phyloP scores from a whole-genome alignment of 176 grass and related monocot species.

The Hsuehochloa calcarea region DNA sequence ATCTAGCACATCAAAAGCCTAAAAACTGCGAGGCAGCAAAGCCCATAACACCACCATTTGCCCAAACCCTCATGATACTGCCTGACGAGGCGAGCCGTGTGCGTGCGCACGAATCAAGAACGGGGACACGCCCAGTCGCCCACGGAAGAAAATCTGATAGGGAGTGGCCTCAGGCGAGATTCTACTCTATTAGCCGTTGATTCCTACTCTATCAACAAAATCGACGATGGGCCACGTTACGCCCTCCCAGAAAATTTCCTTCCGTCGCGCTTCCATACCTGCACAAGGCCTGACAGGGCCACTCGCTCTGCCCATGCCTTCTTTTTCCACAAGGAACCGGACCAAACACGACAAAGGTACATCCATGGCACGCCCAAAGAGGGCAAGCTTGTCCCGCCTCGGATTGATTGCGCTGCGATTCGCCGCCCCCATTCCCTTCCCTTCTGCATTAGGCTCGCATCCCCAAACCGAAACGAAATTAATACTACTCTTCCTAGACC shows the following conservation, averaged over 20 bases:
- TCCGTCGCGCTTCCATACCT: conserved; percentile 31
- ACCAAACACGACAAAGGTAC: conserved; percentile 32
- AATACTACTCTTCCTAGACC: background rate
- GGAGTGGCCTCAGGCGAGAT: too few relatives aligned
- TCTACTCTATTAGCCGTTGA: too few relatives aligned
- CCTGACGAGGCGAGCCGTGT: conserved; percentile 31
- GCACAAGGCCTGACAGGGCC: conserved; percentile 24
- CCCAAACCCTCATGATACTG: background rate
- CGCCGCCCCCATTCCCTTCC: background rate
- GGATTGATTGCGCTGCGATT: conserved; percentile 29
- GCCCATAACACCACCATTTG: background rate
- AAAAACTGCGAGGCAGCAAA: background rate
- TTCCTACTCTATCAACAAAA: too few relatives aligned
- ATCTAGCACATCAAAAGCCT: conserved; percentile 29
- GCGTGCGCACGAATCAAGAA: conserved; percentile 20
- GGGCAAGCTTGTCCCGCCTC: conserved; percentile 36
- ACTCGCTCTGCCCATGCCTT: conserved; percentile 17
- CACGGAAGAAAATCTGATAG: too few relatives aligned
- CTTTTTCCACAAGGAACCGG: conserved; percentile 30
- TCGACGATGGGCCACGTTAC: too few relatives aligned
- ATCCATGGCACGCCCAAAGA: conserved; percentile 36
- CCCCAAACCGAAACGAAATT: conserved; percentile 21
- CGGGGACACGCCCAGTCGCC: conserved; percentile 30
- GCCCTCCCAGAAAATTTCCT: too few relatives aligned
- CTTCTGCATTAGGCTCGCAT: conserved; percentile 26